phyloP scores from a whole-genome alignment of 768 basidiomycete genomes.

The Coprinopsis cinerea region DNA sequence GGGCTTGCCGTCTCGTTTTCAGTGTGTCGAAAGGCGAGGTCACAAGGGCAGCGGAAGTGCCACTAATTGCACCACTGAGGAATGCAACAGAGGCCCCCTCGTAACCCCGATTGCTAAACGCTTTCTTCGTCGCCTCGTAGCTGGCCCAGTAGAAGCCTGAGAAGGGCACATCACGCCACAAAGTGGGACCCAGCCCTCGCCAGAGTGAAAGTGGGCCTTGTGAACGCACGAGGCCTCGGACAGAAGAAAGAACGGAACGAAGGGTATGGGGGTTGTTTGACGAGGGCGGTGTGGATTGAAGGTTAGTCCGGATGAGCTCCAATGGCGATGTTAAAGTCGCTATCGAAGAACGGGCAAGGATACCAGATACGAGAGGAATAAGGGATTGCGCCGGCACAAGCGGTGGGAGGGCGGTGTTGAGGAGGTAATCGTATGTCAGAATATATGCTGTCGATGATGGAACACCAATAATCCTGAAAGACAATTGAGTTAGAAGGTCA shows the following conservation, averaged over 20 bases:
- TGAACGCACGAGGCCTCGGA: slow-evolving; percentile 51
- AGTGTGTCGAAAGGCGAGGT: slow-evolving; percentile 97
- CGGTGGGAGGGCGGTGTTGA: slow-evolving; percentile 55
- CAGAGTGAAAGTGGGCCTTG: slow-evolving; percentile 73
- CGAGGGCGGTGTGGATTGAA: slow-evolving; percentile 80
- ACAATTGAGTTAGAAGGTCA: slow-evolving; percentile 11
- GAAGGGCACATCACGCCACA: slow-evolving; percentile 98
- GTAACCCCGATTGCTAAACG: slow-evolving; percentile 46
- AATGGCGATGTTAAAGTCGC: slow-evolving; percentile 80
- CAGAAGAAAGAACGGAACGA: slow-evolving; percentile 60
- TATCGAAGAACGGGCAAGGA: slow-evolving; percentile 74
- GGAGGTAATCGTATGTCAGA: slow-evolving; percentile 88
- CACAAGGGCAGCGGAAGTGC: slow-evolving; percentile 77
- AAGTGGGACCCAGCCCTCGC: slow-evolving; percentile 85
- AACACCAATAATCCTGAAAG: slow-evolving; percentile 74
- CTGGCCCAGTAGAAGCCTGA: slow-evolving; percentile 96
- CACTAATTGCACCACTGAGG: slow-evolving; percentile 84
- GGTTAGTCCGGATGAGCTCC: slow-evolving; percentile 89
- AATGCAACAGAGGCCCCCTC: slow-evolving; percentile 71
- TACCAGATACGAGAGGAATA: slow-evolving; percentile 76
- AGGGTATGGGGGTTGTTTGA: slow-evolving; percentile 71
- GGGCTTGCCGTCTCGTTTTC: slow-evolving; percentile 88
- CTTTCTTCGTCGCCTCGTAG: slow-evolving; percentile 78
- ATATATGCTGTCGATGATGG: slow-evolving; percentile 93
- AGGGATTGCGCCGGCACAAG: slow-evolving; percentile 47